These are phyloP conservation scores for Coniella vitis DNA, from an alignment of 2,329 filamentous ascomycete genomes.

Conservation along the genomic window DNA sequence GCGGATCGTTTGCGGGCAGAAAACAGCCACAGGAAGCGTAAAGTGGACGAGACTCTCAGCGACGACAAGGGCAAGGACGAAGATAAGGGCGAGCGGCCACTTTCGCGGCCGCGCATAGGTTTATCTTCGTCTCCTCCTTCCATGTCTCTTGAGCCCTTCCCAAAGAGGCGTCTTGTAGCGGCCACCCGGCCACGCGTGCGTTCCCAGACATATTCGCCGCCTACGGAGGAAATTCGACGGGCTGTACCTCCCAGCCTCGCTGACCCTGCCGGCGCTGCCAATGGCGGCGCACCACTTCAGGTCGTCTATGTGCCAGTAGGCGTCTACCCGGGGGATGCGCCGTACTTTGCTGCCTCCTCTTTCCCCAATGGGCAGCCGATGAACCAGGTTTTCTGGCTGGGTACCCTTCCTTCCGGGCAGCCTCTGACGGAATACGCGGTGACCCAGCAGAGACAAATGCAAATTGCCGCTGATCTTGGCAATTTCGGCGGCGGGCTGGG, in stretches of 20 bases:
- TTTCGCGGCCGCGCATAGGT: neutral
- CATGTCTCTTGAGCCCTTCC: neutral
- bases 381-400: no score
- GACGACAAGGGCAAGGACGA: constrained; percentile 3
- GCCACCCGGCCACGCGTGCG: no score
- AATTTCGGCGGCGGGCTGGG: no score
- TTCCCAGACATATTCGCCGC: neutral
- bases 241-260: neutral
- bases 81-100: neutral
- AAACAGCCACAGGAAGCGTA: constrained; percentile 1
- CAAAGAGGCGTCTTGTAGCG: neutral
- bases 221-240: neutral
- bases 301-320: neutral
- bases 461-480: neutral
- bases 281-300: neutral
- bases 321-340: neutral
- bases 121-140: neutral
- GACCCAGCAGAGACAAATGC: neutral
- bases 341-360: neutral
- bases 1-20: neutral
- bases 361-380: neutral
- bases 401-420: neutral
- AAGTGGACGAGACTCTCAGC: neutral
- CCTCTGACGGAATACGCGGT: neutral
- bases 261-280: neutral